phyloP scores from a whole-genome alignment of 306 rosid genomes.

The Vigna hirtella region DNA sequence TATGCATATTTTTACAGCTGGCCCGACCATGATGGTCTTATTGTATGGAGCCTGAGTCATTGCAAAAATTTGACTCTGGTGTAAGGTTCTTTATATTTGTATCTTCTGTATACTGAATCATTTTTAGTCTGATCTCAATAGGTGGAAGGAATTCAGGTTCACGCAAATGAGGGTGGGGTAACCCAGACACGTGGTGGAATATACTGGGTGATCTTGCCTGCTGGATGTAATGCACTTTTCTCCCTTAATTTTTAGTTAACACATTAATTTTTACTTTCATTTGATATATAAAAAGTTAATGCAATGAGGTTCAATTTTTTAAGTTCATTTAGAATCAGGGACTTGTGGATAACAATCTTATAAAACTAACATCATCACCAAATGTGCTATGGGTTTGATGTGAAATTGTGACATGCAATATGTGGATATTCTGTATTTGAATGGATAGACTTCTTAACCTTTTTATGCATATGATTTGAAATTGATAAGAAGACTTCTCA shows the following conservation, averaged over 20 bases:
- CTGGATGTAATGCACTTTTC: conserved; percentile 81
- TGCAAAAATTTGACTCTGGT: not conserved
- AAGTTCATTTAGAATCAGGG: conserved; percentile 30
- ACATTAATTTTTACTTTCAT: not conserved
- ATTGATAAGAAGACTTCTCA: conserved; percentile 30
- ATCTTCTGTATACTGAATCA: conserved; percentile 36
- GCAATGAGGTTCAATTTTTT: conserved; percentile 4
- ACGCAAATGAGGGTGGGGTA: conserved; percentile 87
- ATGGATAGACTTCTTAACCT: not conserved
- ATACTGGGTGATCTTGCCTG: conserved; percentile 95
- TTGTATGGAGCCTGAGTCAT: not conserved
- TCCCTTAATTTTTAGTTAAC: conserved; percentile 32
- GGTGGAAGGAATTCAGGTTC: conserved; percentile 96
- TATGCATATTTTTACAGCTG: conserved; percentile 27
- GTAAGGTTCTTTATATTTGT: conserved; percentile 32
- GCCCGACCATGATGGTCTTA: not conserved
- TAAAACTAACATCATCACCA: conserved; percentile 20
- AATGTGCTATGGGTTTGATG: conserved; percentile 25
- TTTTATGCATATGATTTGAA: conserved; percentile 29
- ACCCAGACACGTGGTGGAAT: conserved; percentile 94
- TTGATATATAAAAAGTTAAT: conserved; percentile 1
- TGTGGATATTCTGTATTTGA: not conserved
- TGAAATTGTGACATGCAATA: conserved; percentile 24
- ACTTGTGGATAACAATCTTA: conserved; percentile 5
- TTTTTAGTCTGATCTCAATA: conserved; percentile 49